Conservation (phyloP, 2,329 filamentous ascomycete genomes). For the Cladophialophora exuberans region DNA sequence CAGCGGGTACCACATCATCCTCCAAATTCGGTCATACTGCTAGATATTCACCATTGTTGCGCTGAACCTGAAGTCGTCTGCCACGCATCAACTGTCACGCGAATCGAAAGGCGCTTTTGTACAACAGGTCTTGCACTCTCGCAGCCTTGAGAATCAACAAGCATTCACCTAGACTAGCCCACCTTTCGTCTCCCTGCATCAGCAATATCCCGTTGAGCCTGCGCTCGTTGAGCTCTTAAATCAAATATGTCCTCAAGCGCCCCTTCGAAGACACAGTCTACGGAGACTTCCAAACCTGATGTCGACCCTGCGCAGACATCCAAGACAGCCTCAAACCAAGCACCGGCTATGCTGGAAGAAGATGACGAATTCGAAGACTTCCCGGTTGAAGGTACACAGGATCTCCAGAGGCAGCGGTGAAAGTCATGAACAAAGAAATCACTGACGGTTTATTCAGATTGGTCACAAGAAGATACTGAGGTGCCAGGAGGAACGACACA, state of each 20-base stretch:
- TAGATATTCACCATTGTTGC: too few relatives aligned
- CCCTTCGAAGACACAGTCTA: conserved; percentile 30
- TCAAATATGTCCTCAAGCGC: conserved; percentile 28
- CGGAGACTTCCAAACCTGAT: conserved; percentile 36
- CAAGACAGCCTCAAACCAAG: conserved; percentile 57
- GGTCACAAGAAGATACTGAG: conserved; percentile 84
- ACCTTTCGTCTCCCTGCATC: background rate
- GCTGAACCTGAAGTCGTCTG: too few relatives aligned
- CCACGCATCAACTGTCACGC: too few relatives aligned
- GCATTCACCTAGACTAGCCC: too few relatives aligned
- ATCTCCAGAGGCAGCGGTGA: background rate
- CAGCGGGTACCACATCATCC: too few relatives aligned
- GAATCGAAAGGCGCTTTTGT: too few relatives aligned
- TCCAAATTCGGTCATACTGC: too few relatives aligned
- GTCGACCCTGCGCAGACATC: conserved; percentile 48
- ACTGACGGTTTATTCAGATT: conserved; percentile 65
- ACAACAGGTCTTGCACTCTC: too few relatives aligned
- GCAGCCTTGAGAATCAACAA: too few relatives aligned
- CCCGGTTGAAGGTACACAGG: conserved; percentile 78
- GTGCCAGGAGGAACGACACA: conserved; percentile 68
- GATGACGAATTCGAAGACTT: conserved; percentile 99
- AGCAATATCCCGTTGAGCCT: background rate
- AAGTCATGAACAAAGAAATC: background rate
- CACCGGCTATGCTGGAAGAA: conserved; percentile 79
- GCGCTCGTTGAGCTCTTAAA: background rate